Conservation (phyloP, 306 rosid species). For the Mucuna pruriens region DNA sequence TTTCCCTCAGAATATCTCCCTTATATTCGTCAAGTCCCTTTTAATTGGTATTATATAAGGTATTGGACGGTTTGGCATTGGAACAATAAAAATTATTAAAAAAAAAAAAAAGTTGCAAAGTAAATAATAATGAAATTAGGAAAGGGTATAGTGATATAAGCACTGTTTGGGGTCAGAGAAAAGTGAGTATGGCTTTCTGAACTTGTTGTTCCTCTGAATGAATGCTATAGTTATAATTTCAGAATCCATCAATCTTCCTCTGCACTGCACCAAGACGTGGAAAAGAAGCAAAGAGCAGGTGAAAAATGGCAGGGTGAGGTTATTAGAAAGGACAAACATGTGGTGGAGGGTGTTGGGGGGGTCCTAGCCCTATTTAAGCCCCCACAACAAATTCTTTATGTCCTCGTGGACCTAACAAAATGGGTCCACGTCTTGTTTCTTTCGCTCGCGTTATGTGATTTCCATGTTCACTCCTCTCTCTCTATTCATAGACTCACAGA, state of each 20-base stretch:
- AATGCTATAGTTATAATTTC: conserved; percentile 47
- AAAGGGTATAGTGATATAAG: conserved; percentile 1
- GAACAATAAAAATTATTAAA: not conserved
- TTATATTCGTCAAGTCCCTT: conserved; percentile 45
- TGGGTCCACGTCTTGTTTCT: conserved; percentile 38
- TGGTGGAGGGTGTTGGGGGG: conserved; percentile 44
- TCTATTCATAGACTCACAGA: not conserved
- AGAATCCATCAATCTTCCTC: conserved; percentile 73
- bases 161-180: conserved; percentile 40
- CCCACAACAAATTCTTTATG: conserved; percentile 55
- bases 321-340: conserved; percentile 57
- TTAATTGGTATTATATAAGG: not conserved
- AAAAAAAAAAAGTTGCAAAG: too few relatives aligned
- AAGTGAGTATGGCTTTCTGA: conserved; percentile 55
- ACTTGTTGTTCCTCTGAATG: conserved; percentile 46
- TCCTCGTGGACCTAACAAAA: conserved; percentile 40
- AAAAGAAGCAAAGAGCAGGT: conserved; percentile 75
- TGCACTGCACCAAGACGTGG: conserved; percentile 62
- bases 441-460: conserved; percentile 24
- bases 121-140: not conserved
- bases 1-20: conserved; percentile 49
- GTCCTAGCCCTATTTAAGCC: conserved; percentile 49
- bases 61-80: not conserved
- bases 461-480: conserved; percentile 31
- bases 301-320: conserved; percentile 54